Conservation (phyloP, 2,329 filamentous ascomycete genomes). For the Penicillium sp. region DNA sequence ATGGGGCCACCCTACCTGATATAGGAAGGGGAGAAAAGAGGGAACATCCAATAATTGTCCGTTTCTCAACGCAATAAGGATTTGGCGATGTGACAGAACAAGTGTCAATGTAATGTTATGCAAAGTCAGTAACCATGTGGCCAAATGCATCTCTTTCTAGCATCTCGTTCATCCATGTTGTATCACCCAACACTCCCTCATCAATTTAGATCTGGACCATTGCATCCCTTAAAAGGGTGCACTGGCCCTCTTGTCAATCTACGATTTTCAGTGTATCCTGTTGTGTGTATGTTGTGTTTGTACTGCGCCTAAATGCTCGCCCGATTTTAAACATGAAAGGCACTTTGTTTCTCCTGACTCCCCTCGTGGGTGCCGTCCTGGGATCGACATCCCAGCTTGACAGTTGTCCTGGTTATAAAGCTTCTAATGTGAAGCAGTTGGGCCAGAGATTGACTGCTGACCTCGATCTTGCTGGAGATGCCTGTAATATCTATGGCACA, state of each 20-base stretch:
- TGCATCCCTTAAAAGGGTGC: constrained; percentile 1
- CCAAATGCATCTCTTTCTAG: neutral
- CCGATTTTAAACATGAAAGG: constrained; percentile 24
- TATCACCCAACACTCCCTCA: neutral
- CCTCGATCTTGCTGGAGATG: constrained; percentile 64
- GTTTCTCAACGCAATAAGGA: neutral
- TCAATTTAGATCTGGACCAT: neutral
- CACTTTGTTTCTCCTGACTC: constrained; percentile 24
- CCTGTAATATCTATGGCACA: constrained; percentile 60
- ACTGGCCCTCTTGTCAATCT: neutral
- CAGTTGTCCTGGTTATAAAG: constrained; percentile 40
- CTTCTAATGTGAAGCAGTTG: constrained; percentile 33
- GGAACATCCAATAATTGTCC: neutral
- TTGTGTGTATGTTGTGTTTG: neutral
- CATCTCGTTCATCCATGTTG: neutral
- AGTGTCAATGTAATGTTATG: neutral
- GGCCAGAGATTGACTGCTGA: constrained; percentile 62
- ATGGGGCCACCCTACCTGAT: neutral
- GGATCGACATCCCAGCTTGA: constrained; percentile 11
- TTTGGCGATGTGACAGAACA: neutral
- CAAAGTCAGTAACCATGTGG: neutral
- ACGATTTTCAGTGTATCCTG: neutral
- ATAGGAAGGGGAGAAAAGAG: too few species aligned
- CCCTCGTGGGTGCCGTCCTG: constrained; percentile 31
- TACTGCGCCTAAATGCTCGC: neutral